Evolutionary conservation across 371 early-diverging fungal species (phyloP).

Genomic region (Rhizomucor pusillus): DNA sequence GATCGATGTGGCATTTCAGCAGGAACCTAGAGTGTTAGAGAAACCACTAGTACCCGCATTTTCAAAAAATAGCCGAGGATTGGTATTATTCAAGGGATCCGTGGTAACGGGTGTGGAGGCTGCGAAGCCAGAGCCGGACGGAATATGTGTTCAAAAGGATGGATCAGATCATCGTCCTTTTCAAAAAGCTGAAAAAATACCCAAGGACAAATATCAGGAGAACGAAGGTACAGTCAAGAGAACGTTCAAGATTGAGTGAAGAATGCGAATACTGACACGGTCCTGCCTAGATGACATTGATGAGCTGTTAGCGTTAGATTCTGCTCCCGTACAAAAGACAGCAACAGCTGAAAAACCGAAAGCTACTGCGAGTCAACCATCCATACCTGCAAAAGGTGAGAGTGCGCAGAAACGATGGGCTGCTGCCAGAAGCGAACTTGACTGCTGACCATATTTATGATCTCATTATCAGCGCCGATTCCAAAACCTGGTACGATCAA

Average conservation of each 20-base stretch:
- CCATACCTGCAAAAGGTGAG: background rate
- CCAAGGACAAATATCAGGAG: background rate
- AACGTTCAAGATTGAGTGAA: too few relatives aligned
- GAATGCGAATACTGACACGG: too few relatives aligned
- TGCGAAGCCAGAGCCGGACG: conserved; percentile 20
- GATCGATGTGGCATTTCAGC: conserved; percentile 23
- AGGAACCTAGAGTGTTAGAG: conserved; percentile 20
- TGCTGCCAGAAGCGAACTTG: background rate
- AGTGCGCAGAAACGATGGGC: too few relatives aligned
- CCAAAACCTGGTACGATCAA: background rate
- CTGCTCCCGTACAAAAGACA: background rate
- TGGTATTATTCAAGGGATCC: conserved; percentile 34
- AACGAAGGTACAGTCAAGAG: background rate
- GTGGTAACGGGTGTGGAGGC: conserved; percentile 11
- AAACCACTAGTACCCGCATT: conserved; percentile 47
- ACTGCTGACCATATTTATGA: background rate
- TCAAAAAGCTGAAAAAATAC: conserved; percentile 1
- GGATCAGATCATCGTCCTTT: conserved; percentile 22
- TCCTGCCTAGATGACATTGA: conserved; percentile 8
- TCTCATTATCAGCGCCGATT: conserved; percentile 6
- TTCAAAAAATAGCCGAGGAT: conserved; percentile 33
- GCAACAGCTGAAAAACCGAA: too few relatives aligned
- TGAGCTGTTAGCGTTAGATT: conserved; percentile 15
- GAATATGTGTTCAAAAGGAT: conserved; percentile 40
- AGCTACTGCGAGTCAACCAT: too few relatives aligned